Conservation (phyloP, 2,329 filamentous ascomycete species). For the Hymenoscyphus linearis region DNA sequence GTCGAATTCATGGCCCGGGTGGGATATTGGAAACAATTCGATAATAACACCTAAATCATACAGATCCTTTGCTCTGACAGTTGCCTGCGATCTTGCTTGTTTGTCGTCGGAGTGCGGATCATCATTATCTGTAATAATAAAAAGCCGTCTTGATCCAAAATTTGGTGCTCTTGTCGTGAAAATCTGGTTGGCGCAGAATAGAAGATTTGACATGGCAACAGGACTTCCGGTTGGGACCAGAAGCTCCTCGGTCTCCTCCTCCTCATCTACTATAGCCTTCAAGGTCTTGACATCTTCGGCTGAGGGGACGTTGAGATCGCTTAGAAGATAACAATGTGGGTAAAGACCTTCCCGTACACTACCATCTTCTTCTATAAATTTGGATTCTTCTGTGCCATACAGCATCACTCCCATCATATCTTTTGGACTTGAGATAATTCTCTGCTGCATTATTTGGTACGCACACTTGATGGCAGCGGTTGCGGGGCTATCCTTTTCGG, state of each 20-base stretch:
- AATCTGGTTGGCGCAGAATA: slow-evolving; percentile 94
- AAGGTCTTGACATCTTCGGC: slow-evolving; percentile 81
- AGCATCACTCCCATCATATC: slow-evolving; percentile 96
- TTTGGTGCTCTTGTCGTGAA: slow-evolving; percentile 94
- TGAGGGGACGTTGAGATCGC: slow-evolving; percentile 80
- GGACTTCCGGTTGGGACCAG: slow-evolving; percentile 64
- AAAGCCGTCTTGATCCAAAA: slow-evolving; percentile 87
- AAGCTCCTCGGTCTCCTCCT: slow-evolving; percentile 63
- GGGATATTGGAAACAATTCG: slow-evolving; percentile 86
- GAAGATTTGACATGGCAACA: slow-evolving; percentile 78
- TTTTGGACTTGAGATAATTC: slow-evolving; percentile 92
- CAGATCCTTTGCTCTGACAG: slow-evolving; percentile 85
- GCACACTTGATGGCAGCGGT: slow-evolving; percentile 88
- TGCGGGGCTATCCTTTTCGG: slow-evolving; percentile 70
- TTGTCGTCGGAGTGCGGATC: slow-evolving; percentile 73
- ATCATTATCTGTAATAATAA: slow-evolving; percentile 93
- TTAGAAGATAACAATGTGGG: slow-evolving; percentile 87
- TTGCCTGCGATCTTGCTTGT: slow-evolving; percentile 66
- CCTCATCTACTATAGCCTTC: slow-evolving; percentile 71
- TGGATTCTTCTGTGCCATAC: slow-evolving; percentile 83
- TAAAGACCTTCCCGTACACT: slow-evolving; percentile 57
- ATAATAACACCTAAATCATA: slow-evolving; percentile 91
- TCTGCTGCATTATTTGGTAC: slow-evolving; percentile 93
- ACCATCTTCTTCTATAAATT: slow-evolving; percentile 64
- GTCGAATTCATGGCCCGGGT: slow-evolving; percentile 66